phyloP scores from a whole-genome alignment of 2,329 filamentous ascomycete species.

The Meredithiella fracta region DNA sequence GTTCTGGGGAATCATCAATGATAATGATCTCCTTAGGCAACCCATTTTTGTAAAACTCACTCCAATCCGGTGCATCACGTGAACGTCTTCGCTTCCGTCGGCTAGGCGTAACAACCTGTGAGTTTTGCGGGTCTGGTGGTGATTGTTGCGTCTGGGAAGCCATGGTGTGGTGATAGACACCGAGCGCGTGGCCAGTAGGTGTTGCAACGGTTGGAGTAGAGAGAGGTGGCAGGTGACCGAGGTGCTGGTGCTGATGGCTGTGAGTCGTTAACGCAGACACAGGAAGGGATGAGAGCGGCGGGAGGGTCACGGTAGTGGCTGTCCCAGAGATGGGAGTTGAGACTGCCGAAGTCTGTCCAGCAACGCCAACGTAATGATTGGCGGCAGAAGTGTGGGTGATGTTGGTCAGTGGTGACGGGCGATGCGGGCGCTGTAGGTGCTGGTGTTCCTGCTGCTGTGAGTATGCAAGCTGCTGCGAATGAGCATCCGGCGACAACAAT shows the following conservation, averaged over 20 bases:
- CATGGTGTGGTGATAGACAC: background rate
- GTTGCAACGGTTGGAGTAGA: constrained; percentile 2
- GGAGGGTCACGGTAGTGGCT: constrained; percentile 24
- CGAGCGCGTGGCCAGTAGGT: background rate
- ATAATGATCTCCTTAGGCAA: constrained; percentile 73
- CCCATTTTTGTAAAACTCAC: constrained; percentile 67
- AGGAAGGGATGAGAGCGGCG: constrained; percentile 19
- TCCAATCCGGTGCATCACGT: constrained; percentile 54
- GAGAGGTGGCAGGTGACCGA: constrained; percentile 9
- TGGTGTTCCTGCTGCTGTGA: constrained; percentile 23
- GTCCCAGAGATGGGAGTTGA: constrained; percentile 23
- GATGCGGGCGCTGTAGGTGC: constrained; percentile 8
- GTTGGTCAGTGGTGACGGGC: constrained; percentile 1
- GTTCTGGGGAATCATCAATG: constrained; percentile 57
- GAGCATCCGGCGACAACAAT: constrained; percentile 17
- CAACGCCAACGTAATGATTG: background rate
- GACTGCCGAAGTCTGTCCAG: constrained; percentile 7
- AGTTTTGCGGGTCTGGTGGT: constrained; percentile 17
- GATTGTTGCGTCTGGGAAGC: constrained; percentile 16
- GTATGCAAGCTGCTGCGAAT: constrained; percentile 24
- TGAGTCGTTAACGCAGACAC: constrained; percentile 9
- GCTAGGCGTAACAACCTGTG: background rate
- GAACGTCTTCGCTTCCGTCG: constrained; percentile 37
- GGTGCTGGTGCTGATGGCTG: constrained; percentile 8
- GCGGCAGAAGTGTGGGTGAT: background rate